Evolutionary conservation across 1,284 basidiomycete genomes (phyloP), one percentile per base, ranked within the genome.

Genomic region (Ganoderma leucocontextum): DNA sequence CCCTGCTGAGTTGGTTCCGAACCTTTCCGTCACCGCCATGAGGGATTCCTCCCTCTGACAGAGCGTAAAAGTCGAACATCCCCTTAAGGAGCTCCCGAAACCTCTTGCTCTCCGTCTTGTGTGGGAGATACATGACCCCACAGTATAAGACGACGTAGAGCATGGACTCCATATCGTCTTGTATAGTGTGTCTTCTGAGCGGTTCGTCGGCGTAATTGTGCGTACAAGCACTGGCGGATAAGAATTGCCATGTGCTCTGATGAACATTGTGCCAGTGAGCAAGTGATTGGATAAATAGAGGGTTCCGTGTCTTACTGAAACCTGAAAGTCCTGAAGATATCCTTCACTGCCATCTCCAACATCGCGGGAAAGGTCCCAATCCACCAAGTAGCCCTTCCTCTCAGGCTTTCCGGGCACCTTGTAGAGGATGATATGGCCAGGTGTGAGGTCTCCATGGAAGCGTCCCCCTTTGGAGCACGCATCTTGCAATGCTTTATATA

Each of bases 401-500:
- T 22, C 9, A 10, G 6, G 19, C n/a, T 13, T 35, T 42, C 22
- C 49, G 35, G 41, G 60, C 39, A 2, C 25, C 52, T 55, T 55
- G 15, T 55, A 55, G 8, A 72, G 65, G 22, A 72, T 64, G 58
- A 72, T 69, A 52, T 72, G 70, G 5, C 49, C 59, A 2, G 67
- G 60, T 38, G 60, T 67, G 4, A 72, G 47, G 39, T 70, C 68
- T 39, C 71, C 42, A 47, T 72, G 71, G 15, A 72, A n/a, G 19
- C 57, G 60, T 15, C 25, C 3, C 47, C 2, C 0, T 15, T 25
- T 47, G 19, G 35, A n/a, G 42, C 44, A 55, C 1, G 70, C 68
- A 59, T 49, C 57, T 4, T n/a, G 10, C 44, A 68, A 39, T 4
- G 67, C 70, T 72, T n/a, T 19, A 7, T 17, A 17, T 12, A 35